Evolutionary conservation across 2,329 filamentous ascomycete species (phyloP).

Genomic region (Fusarium sp.): DNA sequence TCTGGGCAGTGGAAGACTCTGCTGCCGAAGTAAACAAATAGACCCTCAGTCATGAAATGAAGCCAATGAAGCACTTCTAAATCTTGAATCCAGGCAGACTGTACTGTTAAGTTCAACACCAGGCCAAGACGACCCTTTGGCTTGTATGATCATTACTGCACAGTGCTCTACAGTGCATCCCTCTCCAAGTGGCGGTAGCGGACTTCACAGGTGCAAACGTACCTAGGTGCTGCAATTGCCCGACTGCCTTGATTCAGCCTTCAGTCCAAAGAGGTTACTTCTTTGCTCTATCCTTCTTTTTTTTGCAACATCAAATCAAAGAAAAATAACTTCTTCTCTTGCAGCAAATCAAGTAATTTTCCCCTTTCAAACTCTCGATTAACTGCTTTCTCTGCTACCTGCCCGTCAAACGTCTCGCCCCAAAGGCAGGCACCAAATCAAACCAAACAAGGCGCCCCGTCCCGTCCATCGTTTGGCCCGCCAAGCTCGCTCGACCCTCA

Average conservation of each 20-base stretch:
- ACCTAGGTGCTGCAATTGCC: slow-evolving; percentile 1
- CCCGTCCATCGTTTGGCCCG: slow-evolving; percentile 28
- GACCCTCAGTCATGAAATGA: not conserved
- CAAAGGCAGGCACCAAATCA: slow-evolving; percentile 17
- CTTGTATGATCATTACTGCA: slow-evolving; percentile 3
- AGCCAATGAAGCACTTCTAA: not conserved
- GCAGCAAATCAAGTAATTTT: slow-evolving; percentile 1
- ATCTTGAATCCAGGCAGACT: not conserved
- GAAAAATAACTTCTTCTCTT: slow-evolving; percentile 3
- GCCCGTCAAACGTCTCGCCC: slow-evolving; percentile 19
- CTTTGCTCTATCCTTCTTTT: not conserved
- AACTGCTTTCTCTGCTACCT: slow-evolving; percentile 17
- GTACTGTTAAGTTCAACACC: not conserved
- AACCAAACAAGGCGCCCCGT: slow-evolving; percentile 28
- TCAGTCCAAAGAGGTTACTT: slow-evolving; percentile 12
- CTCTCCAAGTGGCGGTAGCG: slow-evolving; percentile 34
- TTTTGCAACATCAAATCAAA: slow-evolving; percentile 1
- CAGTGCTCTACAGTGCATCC: slow-evolving; percentile 21
- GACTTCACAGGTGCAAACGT: slow-evolving; percentile 10
- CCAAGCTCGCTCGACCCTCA: slow-evolving; percentile 38
- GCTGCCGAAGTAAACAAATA: not conserved
- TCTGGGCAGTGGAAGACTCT: not conserved
- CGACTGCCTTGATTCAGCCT: slow-evolving; percentile 14
- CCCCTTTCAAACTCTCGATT: slow-evolving; percentile 20
- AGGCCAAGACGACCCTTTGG: not conserved